These are phyloP conservation scores for Tolypocladium album DNA, from an alignment of 2,329 filamentous ascomycete species.

Conservation along the genomic window DNA sequence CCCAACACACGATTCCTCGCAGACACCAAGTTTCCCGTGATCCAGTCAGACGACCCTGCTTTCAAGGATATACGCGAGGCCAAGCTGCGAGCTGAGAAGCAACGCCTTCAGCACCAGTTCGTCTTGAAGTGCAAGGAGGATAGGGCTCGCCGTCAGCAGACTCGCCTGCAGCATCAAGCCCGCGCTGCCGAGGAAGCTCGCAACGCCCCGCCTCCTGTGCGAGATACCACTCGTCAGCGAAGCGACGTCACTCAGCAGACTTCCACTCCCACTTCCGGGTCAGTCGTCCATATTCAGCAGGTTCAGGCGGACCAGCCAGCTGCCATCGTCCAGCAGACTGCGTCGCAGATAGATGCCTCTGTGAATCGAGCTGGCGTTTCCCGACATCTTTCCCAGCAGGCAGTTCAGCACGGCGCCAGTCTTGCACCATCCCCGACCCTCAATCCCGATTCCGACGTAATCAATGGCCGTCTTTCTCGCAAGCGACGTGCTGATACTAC, in stretches of 20 bases:
- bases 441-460: conserved; percentile 4
- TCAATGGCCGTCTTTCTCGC: conserved; percentile 17
- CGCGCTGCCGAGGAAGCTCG: neutral
- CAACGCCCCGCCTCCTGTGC: neutral
- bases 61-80: neutral
- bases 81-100: neutral
- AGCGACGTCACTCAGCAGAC: neutral
- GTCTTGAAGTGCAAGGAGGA: neutral
- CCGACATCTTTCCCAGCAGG: neutral
- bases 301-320: neutral
- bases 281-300: neutral
- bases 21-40: neutral
- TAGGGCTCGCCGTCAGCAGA: neutral
- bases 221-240: neutral
- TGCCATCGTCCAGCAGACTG: neutral
- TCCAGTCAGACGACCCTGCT: neutral
- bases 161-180: neutral
- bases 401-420: neutral
- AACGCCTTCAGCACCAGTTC: neutral
- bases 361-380: neutral
- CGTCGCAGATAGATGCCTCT: neutral
- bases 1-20: neutral
- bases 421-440: neutral
- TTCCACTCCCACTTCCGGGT: neutral
- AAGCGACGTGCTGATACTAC: conserved; percentile 18